Base-by-base conservation (phyloP, 2,329 filamentous ascomycete genomes). In the Phaeosphaeriaceae sp. region DNA sequence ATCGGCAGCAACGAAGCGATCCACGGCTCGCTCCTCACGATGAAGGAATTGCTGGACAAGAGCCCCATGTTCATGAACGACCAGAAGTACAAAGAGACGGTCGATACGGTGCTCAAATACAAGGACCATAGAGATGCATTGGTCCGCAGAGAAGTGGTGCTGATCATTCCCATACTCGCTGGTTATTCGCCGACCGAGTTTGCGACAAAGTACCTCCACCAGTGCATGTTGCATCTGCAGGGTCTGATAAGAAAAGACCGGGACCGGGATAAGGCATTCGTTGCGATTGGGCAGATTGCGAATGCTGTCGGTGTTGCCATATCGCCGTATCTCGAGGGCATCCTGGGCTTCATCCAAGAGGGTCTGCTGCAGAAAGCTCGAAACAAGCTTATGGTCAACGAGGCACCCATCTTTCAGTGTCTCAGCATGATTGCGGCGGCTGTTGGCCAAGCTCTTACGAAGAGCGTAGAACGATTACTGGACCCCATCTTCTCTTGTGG, bases 31-130 rank as follows among this genome's bases (percentile, higher is more conserved):
- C 84, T 99, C 42, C 84, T 99, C 20, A 93, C 96, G 1, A 85
- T 98, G 70, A 96, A 94, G 76, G 94, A 98, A 79, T 85, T 99
- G 48, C 87, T 99, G 19, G 88, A 95, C 62, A 94, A 97, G 75
- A 95, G 95, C 53, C 93, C 93, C 68, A 99, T 99, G 94, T 99
- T 96, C 78, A 98, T 99, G 95, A 93, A 97, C 71, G 91, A 93
- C 41, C 88, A 93, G 42, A 79, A 80, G 73, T 99, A 98, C 77
- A 88, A 90, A 57, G 92, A 96, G 68, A 90, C 92, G 11, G 98
- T 94, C 75, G 95, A 99, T 62, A 93, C 95, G 62, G 91, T 97
- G 36, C 89, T 94, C 65, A 90, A 91, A 61, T 91, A 96, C 76
- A 96, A 96, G 77, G 95, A 99, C 68, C 92, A 98, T 69, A 88